These are phyloP conservation scores for Scheffersomyces spartinae DNA, from an alignment of 805 yeast species.

Conservation along the genomic window DNA sequence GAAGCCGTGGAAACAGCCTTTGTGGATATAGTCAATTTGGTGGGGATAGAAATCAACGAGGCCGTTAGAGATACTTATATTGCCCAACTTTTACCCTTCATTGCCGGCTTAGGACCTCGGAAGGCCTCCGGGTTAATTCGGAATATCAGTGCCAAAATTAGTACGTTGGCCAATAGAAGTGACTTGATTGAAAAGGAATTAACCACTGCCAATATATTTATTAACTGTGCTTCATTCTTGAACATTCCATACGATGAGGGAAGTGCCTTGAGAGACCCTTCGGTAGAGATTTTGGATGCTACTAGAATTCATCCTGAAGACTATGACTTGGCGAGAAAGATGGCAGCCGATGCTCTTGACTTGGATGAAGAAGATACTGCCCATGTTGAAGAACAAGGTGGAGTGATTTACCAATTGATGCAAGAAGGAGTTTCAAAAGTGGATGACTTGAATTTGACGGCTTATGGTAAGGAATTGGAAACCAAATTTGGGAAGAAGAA, in stretches of 20 bases:
- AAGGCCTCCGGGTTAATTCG: slow-evolving; percentile 81
- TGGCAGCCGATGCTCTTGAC: slow-evolving; percentile 97
- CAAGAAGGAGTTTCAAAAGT: slow-evolving; percentile 63
- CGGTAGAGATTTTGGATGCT: slow-evolving; percentile 77
- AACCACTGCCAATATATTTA: slow-evolving; percentile 68
- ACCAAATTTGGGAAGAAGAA: slow-evolving; percentile 58
- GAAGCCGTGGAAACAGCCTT: slow-evolving; percentile 69
- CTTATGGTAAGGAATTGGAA: slow-evolving; percentile 85
- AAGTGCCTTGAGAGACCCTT: slow-evolving; percentile 40
- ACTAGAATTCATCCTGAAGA: slow-evolving; percentile 98
- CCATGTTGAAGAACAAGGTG: slow-evolving; percentile 70
- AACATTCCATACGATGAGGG: slow-evolving; percentile 62
- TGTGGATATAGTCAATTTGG: slow-evolving; percentile 83
- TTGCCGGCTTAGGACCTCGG: slow-evolving; percentile 92
- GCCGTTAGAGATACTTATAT: slow-evolving; percentile 69
- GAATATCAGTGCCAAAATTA: slow-evolving; percentile 52
- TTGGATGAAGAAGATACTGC: slow-evolving; percentile 88
- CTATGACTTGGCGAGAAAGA: slow-evolving; percentile 87
- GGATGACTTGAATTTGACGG: slow-evolving; percentile 80
- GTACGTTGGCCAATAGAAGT: slow-evolving; percentile 54
- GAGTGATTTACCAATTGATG: slow-evolving; percentile 63
- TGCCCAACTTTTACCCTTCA: slow-evolving; percentile 61
- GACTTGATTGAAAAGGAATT: slow-evolving; percentile 76
- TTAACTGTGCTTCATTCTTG: slow-evolving; percentile 87
- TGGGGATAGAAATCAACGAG: slow-evolving; percentile 88